Evolutionary conservation across 768 basidiomycete genomes (phyloP), one percentile per base, ranked within the genome.

Genomic region (Lactifluus echinatus): DNA sequence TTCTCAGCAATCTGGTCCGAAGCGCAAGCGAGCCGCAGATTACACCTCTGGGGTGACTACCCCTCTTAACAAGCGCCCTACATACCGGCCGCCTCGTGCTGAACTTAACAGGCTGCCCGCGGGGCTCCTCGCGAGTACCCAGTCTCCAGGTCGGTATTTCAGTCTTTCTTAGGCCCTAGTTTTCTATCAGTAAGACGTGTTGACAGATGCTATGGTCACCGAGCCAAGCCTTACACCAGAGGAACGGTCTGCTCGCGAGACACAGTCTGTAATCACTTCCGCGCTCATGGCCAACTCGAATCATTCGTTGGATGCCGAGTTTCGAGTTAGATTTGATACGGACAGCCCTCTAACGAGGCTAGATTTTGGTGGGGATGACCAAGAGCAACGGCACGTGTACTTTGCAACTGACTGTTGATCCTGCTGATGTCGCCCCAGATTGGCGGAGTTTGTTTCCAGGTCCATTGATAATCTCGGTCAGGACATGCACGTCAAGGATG

Each of bases 401-500:
- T 14, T 39, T 14, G 6, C 8, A 14, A 12, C 4, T 15, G 8
- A 15, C 19, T 23, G 46, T 34, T 29, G 4, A n/a, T 31, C 11
- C 23, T 26, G 7, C 31, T 58, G 17, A 53, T 51, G 8, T 34
- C 12, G 29, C 21, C 2, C 11, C 61, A 85, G 84, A 54, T 69
- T 85, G 68, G 79, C 79, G 2, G 81, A 83, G 43, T 85, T 85
- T 56, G 81, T 85, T 3, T 78, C 80, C 3, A 75, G 66, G 50
- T 74, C 79, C 1, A 81, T 85, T 28, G 80, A 84, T 55, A 83
- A 81, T 50, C 69, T 77, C 0, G 76, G 76, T 40, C 75, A 81
- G 53, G 78, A 76, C 11, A 64, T 82, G 28, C 76, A 78, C 0
- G 80, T 83, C 5, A 69, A 75, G 57, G 72, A 72, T 17, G 81